Percentiles rank a stretch among this genome's conserved stretches.
These are phyloP conservation scores for Penicillium verhagenii DNA, from an alignment of 495 filamentous ascomycete species.

Conservation along the genomic window DNA sequence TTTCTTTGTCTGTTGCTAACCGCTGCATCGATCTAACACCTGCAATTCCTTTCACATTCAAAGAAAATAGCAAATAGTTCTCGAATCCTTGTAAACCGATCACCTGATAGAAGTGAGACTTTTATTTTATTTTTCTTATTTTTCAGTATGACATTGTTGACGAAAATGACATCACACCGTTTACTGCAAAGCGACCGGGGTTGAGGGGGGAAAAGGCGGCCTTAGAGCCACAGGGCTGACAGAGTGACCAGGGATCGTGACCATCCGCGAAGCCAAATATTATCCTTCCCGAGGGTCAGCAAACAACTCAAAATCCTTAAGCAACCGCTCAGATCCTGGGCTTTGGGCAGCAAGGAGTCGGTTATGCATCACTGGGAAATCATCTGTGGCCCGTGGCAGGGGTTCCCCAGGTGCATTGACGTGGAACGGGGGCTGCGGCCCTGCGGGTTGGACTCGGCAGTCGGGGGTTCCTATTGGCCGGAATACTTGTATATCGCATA, in stretches of 20 bases:
- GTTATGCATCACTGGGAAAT: neutral
- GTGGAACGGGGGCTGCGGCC: neutral
- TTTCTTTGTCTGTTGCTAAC: conserved; percentile 13
- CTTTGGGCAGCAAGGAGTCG: conserved; percentile 5
- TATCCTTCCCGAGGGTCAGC: neutral
- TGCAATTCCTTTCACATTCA: too few species aligned
- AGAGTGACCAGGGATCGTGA: conserved; percentile 1
- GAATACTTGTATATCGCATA: neutral
- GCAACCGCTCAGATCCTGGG: neutral
- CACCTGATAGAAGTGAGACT: too few species aligned
- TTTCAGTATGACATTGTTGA: too few species aligned
- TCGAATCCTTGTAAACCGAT: too few species aligned
- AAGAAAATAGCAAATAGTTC: neutral
- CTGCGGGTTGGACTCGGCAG: neutral
- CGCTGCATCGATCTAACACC: conserved; percentile 12
- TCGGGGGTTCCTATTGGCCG: neutral
- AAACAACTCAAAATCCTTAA: neutral
- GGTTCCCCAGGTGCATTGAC: neutral
- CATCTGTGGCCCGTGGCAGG: neutral
- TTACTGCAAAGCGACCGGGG: neutral
- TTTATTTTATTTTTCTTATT: too few species aligned
- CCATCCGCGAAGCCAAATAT: neutral
- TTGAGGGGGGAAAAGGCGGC: neutral
- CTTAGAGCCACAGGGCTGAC: conserved; percentile 3
- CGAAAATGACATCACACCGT: neutral